A percentile compares a stretch with the other conserved stretches of the same genome.
Conservation (phyloP, 2,329 filamentous ascomycete genomes). For the Alternaria arborescens region DNA sequence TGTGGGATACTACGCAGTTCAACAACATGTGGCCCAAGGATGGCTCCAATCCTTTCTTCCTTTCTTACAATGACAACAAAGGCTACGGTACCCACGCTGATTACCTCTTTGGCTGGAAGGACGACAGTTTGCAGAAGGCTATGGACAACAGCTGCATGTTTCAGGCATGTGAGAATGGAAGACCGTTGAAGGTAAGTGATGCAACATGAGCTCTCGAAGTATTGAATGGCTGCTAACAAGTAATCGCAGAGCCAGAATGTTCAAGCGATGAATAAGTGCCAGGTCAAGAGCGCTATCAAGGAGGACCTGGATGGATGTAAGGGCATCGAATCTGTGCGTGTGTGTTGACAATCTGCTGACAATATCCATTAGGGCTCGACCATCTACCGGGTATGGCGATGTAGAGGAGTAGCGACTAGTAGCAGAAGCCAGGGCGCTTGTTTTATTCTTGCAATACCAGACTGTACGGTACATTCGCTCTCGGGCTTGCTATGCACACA, state of each 20-base stretch:
- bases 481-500: slow-evolving; percentile 2
- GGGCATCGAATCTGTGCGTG: background rate
- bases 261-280: slow-evolving; percentile 33
- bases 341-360: background rate
- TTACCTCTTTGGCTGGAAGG: slow-evolving; percentile 44
- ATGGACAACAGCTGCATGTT: slow-evolving; percentile 42
- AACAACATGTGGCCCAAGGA: slow-evolving; percentile 37
- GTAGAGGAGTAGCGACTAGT: background rate
- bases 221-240: background rate
- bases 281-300: slow-evolving; percentile 30
- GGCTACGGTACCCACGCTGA: slow-evolving; percentile 43
- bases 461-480: background rate
- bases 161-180: slow-evolving; percentile 31
- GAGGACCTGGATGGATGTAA: slow-evolving; percentile 39
- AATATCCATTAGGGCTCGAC: background rate
- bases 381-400: slow-evolving; percentile 10
- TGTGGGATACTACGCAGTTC: slow-evolving; percentile 43
- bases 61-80: slow-evolving; percentile 35
- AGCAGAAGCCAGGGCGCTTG: no score
- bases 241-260: slow-evolving; percentile 1
- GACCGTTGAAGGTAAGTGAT: slow-evolving; percentile 31
- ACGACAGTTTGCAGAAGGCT: slow-evolving; percentile 34
- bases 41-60: slow-evolving; percentile 39
- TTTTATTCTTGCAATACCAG: background rate
- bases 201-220: slow-evolving; percentile 7